These are phyloP conservation scores for Coemansia sp. DNA, from an alignment of 192 early-diverging fungal genomes.

Conservation along the genomic window DNA sequence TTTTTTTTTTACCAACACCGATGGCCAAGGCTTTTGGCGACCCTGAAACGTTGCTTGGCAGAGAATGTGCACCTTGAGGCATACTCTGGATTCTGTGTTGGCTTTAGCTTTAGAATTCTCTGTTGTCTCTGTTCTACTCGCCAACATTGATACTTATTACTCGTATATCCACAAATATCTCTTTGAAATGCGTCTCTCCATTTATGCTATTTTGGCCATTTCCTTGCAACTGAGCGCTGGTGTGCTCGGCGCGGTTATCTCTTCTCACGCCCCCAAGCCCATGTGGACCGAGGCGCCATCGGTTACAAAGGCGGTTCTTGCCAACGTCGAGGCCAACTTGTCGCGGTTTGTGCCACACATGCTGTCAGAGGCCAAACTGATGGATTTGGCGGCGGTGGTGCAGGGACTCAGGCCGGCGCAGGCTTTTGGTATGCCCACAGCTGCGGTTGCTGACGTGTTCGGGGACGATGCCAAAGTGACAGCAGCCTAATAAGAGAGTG, in stretches of 20 bases:
- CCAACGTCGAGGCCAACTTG: constrained; percentile 32
- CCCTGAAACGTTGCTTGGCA: constrained; percentile 6
- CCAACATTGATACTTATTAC: not conserved
- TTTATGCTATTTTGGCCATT: not conserved
- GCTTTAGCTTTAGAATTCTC: not conserved
- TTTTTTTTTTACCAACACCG: constrained; percentile 1
- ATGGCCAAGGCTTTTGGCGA: not conserved
- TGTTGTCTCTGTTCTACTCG: not conserved
- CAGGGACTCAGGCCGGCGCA: not conserved
- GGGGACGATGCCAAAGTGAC: not conserved
- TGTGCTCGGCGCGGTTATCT: not conserved
- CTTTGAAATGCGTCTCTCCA: not conserved
- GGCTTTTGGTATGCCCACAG: not conserved
- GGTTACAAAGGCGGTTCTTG: constrained; percentile 12
- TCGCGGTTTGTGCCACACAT: constrained; percentile 32
- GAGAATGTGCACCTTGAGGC: not conserved
- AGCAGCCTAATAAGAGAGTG: not conserved
- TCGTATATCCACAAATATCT: not conserved
- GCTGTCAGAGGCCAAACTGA: constrained; percentile 17
- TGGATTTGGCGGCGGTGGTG: constrained; percentile 8
- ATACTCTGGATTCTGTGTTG: not conserved
- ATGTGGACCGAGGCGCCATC: not conserved
- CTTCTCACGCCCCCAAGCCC: not conserved
- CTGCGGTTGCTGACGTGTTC: not conserved
- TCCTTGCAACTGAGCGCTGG: not conserved